A percentile compares a stretch with the other conserved stretches of the same genome.
Evolutionary conservation across 1,284 basidiomycete genomes (phyloP).

Genomic region (Ganoderma meredithae): DNA sequence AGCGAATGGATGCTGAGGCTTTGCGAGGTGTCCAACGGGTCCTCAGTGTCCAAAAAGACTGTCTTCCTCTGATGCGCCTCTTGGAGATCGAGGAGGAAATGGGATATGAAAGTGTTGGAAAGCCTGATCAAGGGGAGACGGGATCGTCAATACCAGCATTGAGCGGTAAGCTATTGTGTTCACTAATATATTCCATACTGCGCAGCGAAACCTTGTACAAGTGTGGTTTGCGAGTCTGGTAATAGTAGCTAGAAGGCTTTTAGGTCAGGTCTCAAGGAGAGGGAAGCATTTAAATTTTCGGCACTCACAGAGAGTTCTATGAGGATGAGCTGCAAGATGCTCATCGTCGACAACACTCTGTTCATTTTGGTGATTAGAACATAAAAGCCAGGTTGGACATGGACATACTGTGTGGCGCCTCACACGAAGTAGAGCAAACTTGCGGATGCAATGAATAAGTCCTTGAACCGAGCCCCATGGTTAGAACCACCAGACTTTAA

Average conservation of each 20-base stretch:
- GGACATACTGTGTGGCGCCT: background rate
- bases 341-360: background rate
- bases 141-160: background rate
- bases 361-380: background rate
- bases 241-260: background rate
- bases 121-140: background rate
- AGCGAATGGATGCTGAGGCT: background rate
- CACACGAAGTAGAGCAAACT: background rate
- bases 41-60: slow-evolving; percentile 45
- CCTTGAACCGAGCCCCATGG: background rate
- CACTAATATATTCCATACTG: background rate
- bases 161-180: background rate
- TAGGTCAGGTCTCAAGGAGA: background rate
- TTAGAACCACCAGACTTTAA: background rate
- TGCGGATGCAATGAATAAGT: background rate
- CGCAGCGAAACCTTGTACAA: background rate
- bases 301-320: background rate
- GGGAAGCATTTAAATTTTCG: background rate
- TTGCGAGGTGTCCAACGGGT: background rate
- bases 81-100: slow-evolving; percentile 1
- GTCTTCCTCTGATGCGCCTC: slow-evolving; percentile 36
- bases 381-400: background rate
- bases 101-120: background rate
- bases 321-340: background rate
- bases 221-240: background rate